Conservation (phyloP, 257 asterid genomes). For the Cordia subcordata region DNA sequence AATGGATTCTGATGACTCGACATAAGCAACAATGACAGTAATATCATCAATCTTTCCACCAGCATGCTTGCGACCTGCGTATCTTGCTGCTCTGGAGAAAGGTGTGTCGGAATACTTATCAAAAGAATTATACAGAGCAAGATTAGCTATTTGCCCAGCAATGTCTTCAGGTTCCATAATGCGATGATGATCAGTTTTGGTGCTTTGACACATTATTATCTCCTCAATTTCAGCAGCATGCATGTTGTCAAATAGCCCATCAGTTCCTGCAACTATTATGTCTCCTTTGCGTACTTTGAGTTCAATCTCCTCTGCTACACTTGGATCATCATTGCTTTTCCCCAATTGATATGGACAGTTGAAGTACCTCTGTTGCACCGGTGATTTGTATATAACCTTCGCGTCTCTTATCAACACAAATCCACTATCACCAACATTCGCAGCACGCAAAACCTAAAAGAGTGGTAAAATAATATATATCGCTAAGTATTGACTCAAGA, state of each 20-base stretch:
- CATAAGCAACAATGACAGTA: constrained; percentile 34
- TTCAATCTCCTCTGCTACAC: constrained; percentile 20
- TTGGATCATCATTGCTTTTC: background rate
- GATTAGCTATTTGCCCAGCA: constrained; percentile 8
- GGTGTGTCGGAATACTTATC: constrained; percentile 5
- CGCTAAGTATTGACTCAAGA: too few species aligned
- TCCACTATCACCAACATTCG: constrained; percentile 40
- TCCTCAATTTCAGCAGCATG: constrained; percentile 20
- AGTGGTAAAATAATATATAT: too few species aligned
- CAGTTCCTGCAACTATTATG: constrained; percentile 35
- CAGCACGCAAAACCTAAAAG: constrained; percentile 20
- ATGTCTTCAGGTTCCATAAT: background rate
- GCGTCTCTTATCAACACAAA: constrained; percentile 31
- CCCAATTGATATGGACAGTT: constrained; percentile 39
- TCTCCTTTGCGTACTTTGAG: constrained; percentile 30
- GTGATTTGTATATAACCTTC: constrained; percentile 16
- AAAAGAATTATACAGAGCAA: constrained; percentile 10
- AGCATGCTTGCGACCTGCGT: constrained; percentile 8
- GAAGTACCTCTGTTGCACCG: constrained; percentile 22
- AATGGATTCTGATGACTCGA: background rate
- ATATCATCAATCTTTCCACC: constrained; percentile 58
- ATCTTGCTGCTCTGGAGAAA: constrained; percentile 18
- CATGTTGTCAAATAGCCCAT: constrained; percentile 48
- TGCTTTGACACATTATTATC: background rate
- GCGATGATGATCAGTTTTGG: background rate